Base-by-base conservation (phyloP, 192 early-diverging fungal genomes). In the Backusella westeae region DNA sequence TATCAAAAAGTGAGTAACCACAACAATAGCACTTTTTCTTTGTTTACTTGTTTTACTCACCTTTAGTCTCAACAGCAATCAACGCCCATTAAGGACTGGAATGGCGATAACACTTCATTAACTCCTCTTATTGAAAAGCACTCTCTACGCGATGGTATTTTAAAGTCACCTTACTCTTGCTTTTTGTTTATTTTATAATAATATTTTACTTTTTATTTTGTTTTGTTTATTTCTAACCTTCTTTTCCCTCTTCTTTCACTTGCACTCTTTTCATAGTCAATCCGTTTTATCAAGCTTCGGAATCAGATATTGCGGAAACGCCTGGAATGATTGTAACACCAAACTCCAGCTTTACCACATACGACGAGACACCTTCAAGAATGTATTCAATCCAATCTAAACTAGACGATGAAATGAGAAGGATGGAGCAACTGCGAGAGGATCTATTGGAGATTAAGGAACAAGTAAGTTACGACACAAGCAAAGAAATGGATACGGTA, bases 81-180 rank as follows among this genome's bases (percentile, higher is more conserved):
- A 63, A 63, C 56, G 23, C 56, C 56, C 4, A 26, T 63, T 29
- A 63, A 29, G 23, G 9, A 23, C 3, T 63, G 9, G 23, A 63
- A 29, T 49, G 19, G 6, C 46, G 46, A 49, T 14, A 68, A 36
- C 2, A 71, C 70, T 7, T 71, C 70, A 19, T 71, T 71, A 34
- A 71, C 70, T 29, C 70, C 70, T 17, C 70, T 71, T 32, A 71
- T 71, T 26, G 70, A 71, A 29, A 41, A 26, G 2, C 39, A 71
- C 17, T 32, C 70, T 32, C 15, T 71, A 71, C 39, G 70, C 29
- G 70, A 71, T 44, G 70, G 70, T 71, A 71, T 63, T 63, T 63
- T 63, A 63, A 63, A 63, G 56, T 63, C 56, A 63, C 56, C 56
- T 29, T 63, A 4, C 56, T 63, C 23, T 56, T 56, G 53, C 42